These are phyloP conservation scores for Epichloe glyceriae DNA, from an alignment of 2,329 filamentous ascomycete genomes.

Conservation along the genomic window DNA sequence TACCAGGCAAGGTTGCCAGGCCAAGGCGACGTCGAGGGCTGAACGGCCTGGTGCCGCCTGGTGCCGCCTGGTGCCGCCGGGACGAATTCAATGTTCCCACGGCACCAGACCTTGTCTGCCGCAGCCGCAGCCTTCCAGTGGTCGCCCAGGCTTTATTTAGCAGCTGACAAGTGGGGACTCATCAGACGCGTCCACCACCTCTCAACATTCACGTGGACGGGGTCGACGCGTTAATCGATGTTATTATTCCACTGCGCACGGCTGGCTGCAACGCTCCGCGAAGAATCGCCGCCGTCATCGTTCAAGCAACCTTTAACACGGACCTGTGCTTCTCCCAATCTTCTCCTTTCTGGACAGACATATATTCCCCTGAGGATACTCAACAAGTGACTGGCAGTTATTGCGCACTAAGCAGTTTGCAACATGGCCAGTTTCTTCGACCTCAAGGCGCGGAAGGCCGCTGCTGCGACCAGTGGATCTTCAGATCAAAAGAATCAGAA, in stretches of 20 bases:
- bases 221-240: neutral
- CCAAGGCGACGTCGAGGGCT: no score
- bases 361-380: neutral
- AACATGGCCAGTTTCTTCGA: constrained; percentile 88
- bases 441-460: constrained; percentile 77
- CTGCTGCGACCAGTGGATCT: constrained; percentile 49
- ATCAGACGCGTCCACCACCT: neutral
- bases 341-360: neutral
- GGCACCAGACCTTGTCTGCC: no score
- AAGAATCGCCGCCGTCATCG: no score
- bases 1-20: no score
- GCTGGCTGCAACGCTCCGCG: no score
- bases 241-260: neutral
- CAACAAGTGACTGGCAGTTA: neutral
- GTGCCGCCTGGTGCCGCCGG: no score
- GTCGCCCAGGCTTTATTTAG: no score
- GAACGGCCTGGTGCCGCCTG: no score
- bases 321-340: neutral
- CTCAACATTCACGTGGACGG: no score
- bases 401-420: neutral
- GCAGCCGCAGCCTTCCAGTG: no score
- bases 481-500: constrained; percentile 53
- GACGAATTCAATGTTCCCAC: no score
- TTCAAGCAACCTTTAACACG: neutral
- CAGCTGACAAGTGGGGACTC: neutral